These are phyloP conservation scores for Talaromyces atroroseus DNA, from an alignment of 2,329 filamentous ascomycete species.

Conservation along the genomic window DNA sequence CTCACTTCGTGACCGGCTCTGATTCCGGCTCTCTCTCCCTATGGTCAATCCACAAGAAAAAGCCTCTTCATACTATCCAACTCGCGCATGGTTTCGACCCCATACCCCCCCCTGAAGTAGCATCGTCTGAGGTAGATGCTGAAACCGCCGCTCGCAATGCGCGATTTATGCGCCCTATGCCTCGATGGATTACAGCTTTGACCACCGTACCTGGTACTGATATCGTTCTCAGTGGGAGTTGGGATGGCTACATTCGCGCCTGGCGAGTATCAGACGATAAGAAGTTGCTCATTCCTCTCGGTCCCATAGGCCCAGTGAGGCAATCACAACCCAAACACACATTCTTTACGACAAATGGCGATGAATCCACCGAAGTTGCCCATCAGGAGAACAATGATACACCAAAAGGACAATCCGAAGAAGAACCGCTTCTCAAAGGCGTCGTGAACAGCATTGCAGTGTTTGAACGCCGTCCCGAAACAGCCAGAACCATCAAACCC, in stretches of 20 bases:
- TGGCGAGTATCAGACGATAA: slow-evolving; percentile 86
- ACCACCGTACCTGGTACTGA: slow-evolving; percentile 84
- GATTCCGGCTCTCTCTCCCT: slow-evolving; percentile 84
- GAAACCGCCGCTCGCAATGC: slow-evolving; percentile 44
- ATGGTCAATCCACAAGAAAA: slow-evolving; percentile 92
- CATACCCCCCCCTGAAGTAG: slow-evolving; percentile 59
- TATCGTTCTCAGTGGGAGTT: slow-evolving; percentile 83
- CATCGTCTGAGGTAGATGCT: slow-evolving; percentile 66
- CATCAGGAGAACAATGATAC: neutral
- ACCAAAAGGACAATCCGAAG: slow-evolving; percentile 8
- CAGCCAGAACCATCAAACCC: slow-evolving; percentile 16
- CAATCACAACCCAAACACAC: slow-evolving; percentile 31
- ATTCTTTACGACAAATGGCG: slow-evolving; percentile 16
- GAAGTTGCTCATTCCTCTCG: slow-evolving; percentile 66
- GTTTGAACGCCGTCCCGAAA: slow-evolving; percentile 64
- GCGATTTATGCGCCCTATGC: slow-evolving; percentile 52
- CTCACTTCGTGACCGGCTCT: slow-evolving; percentile 87
- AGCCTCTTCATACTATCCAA: slow-evolving; percentile 73
- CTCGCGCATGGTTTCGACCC: slow-evolving; percentile 82
- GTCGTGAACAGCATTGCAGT: slow-evolving; percentile 84
- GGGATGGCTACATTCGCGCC: slow-evolving; percentile 81
- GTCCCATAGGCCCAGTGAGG: slow-evolving; percentile 51
- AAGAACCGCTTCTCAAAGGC: slow-evolving; percentile 54
- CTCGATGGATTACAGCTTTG: slow-evolving; percentile 87
- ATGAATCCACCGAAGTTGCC: neutral